These are phyloP conservation scores for Acanthamoeba castellanii DNA, from an alignment of 208 protist species.

Conservation along the genomic window DNA sequence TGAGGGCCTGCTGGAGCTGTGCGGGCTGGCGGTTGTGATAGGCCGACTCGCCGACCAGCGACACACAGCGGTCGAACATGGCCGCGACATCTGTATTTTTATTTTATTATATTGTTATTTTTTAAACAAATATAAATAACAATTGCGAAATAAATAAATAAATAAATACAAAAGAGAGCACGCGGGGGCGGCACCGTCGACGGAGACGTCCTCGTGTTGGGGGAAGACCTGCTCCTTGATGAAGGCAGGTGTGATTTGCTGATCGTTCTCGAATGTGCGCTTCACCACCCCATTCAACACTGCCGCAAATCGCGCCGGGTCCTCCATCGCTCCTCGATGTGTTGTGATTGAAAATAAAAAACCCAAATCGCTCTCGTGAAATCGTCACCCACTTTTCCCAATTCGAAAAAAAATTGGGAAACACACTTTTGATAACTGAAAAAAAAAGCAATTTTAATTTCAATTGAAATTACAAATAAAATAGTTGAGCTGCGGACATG, in stretches of 20 bases:
- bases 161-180: neutral
- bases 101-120: too few species aligned
- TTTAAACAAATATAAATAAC: too few species aligned
- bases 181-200: neutral
- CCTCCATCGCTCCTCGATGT: constrained; percentile 28
- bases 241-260: constrained; percentile 52
- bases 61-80: constrained; percentile 57
- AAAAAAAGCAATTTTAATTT: too few species aligned
- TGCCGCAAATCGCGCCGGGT: constrained; percentile 21
- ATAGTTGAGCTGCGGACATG: too few species aligned
- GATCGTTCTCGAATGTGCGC: constrained; percentile 45
- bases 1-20: neutral
- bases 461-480: too few species aligned
- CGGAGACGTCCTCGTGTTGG: neutral
- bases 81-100: constrained; percentile 21
- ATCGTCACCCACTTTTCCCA: too few species aligned
- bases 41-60: neutral
- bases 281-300: constrained; percentile 67
- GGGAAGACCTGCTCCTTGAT: constrained; percentile 74
- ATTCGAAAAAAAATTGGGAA: too few species aligned
- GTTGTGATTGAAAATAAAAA: too few species aligned
- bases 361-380: too few species aligned
- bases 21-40: constrained; percentile 24
- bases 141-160: too few species aligned
- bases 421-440: too few species aligned